Evolutionary conservation across 345 rosid genomes (phyloP).

Genomic region (Trapa bicornis): DNA sequence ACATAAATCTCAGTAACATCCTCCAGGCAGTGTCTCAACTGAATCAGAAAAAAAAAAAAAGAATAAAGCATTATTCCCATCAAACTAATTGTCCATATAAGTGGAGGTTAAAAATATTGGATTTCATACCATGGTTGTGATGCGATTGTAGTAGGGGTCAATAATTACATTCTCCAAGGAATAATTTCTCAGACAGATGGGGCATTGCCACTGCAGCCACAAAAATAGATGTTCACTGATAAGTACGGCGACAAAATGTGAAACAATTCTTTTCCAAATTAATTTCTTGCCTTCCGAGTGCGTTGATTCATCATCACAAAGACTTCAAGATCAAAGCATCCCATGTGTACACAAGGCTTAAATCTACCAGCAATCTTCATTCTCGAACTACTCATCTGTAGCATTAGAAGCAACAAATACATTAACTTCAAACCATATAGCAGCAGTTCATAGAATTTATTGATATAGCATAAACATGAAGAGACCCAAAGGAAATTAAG

Average conservation of each 20-base stretch:
- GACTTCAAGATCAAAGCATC: slow-evolving; percentile 91
- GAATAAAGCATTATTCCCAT: slow-evolving; percentile 3
- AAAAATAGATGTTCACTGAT: slow-evolving; percentile 3
- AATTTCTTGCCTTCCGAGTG: slow-evolving; percentile 73
- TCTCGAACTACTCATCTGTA: slow-evolving; percentile 90
- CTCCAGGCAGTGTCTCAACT: slow-evolving; percentile 84
- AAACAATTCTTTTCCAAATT: background rate
- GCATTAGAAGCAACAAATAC: slow-evolving; percentile 3
- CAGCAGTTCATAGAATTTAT: background rate
- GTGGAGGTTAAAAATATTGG: slow-evolving; percentile 4
- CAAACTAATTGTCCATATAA: background rate
- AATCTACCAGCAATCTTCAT: slow-evolving; percentile 96
- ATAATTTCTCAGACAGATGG: slow-evolving; percentile 82
- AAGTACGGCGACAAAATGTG: background rate
- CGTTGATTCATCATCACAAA: slow-evolving; percentile 96
- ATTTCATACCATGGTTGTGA: slow-evolving; percentile 56
- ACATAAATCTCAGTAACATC: slow-evolving; percentile 77
- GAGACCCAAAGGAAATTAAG: background rate
- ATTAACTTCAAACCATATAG: slow-evolving; percentile 6
- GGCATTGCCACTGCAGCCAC: slow-evolving; percentile 92
- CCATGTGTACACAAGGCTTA: slow-evolving; percentile 90
- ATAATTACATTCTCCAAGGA: slow-evolving; percentile 68
- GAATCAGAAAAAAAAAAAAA: slow-evolving; percentile 14
- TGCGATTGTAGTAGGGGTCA: slow-evolving; percentile 90
- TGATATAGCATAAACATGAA: background rate